Evolutionary conservation across 78 protist genomes (phyloP), one percentile per base, ranked within the genome.

Genomic region (Polysphondylium violaceum): DNA sequence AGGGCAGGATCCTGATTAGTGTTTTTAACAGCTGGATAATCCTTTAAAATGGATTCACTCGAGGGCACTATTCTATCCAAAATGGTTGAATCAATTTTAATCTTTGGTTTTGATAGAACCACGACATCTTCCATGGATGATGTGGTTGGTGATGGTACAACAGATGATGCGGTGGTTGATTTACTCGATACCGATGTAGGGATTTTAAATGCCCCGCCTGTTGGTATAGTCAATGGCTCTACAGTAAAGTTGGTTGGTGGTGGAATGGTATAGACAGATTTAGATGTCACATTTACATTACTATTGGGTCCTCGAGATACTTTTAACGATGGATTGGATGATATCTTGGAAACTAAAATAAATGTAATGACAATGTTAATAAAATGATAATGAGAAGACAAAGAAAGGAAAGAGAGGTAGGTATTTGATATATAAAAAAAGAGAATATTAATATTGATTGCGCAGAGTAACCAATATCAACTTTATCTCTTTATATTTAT

Each of bases 1-100:
- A 69, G 58, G 21, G 91, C 67, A 4, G 31, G 31, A 68, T 81
- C 89, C 25, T 50, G 14, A 65, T 44, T 65, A 1, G 33, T 17
- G 40, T 65, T 44, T 16, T 38, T 38, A 19, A 29, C 23, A 17
- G 16, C 6, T 17, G 9, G 11, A 19, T 55, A 23, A 23, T n/a
- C 9, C 40, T 65, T 65, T 23, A 17, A 35, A 19, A 67, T 27
- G 2, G 74, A 81, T 36, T 81, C 89, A 17, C 41, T 59, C 2
- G 2, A 8, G 19, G 89, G 65, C n/a, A 81, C 76, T 19, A 65
- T 56, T 25, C 36, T 21, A 41, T 81, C 89, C 12, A 65, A 81
- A 27, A 29, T 17, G 6, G 31, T 56, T 21, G 77, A 38, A 68
- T 81, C 75, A 27, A 81, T 67, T 40, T 55, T 67, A 68, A 68